Base-by-base conservation (phyloP, 129 eudicot species). In the Helichrysum umbraculigerum region DNA sequence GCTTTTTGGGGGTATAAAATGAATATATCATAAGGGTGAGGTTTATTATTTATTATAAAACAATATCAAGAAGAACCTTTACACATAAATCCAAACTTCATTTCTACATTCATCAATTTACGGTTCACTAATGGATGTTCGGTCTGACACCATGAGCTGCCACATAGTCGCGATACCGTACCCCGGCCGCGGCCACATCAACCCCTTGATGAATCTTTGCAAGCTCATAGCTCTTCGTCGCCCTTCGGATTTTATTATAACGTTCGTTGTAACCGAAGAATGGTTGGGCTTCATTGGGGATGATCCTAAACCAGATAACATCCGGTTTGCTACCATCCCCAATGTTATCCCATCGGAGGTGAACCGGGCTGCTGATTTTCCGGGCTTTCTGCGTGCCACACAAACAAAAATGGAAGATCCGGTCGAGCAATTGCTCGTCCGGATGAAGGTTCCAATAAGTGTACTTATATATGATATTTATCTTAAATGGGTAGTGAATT, bases 151-250 rank as follows among this genome's bases (percentile, higher is more conserved):
- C 73, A 6, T 15, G 71, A 50, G 47, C 73, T 59, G 84, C 83
- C 92, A 87, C 79, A 73, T 88, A 79, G 96, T 88, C 66, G 93
- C 93, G 12, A 78, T 90, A 71, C 96, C 96, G 1, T 87, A 83
- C 17, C 92, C 96, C 25, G 86, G 96, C n/a, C 63, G 92, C 56
- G 96, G 96, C 81, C 96, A 89, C 85, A 66, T 89, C 72, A 87
- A 89, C 83, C 90, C 96, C 9, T 54, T 89, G 82, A 82, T 89
- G 57, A 89, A 89, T 80, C 83, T 89, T 83, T 89, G 96, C 81
- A 84, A 82, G 21, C 79, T 82, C 74, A 73, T 87, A 4, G 68
- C 78, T 59, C 41, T 59, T 14, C 52, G 39, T 15, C 62, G 21
- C 19, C 78, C 78, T 17, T 50, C 77, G 12, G 65, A 76, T 37